Conservation (phyloP, 2,329 filamentous ascomycete species). For the Calonectria hawksworthii region DNA sequence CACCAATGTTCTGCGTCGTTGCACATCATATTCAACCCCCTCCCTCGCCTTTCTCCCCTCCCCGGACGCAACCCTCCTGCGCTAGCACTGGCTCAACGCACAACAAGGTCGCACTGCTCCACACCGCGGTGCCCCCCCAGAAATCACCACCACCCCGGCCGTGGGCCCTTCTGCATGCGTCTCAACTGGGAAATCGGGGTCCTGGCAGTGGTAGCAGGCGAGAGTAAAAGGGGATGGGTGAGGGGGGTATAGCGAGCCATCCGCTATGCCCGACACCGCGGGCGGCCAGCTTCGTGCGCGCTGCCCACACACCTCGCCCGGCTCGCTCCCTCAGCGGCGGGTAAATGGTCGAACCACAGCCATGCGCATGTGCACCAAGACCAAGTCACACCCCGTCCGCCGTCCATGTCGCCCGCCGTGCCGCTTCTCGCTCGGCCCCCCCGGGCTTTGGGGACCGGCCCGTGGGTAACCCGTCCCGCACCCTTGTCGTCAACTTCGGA, state of each 20-base stretch:
- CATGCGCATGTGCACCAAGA: conserved; percentile 13
- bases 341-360: conserved; percentile 10
- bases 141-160: conserved; percentile 8
- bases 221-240: background rate
- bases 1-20: background rate
- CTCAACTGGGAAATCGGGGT: conserved; percentile 21
- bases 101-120: background rate
- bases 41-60: background rate
- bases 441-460: conserved; percentile 14
- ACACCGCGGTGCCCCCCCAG: background rate
- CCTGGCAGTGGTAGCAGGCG: background rate
- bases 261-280: background rate
- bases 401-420: background rate
- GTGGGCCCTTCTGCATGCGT: conserved; percentile 1
- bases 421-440: background rate
- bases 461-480: conserved; percentile 22
- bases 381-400: background rate
- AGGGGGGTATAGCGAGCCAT: conserved; percentile 2
- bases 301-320: background rate
- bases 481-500: background rate
- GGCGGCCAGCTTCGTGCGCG: background rate
- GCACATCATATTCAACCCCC: background rate
- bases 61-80: background rate
- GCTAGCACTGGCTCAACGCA: background rate
- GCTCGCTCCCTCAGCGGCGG: background rate